Conservation (phyloP, 140 eudicot species). For the Ambrosia hybrid region DNA sequence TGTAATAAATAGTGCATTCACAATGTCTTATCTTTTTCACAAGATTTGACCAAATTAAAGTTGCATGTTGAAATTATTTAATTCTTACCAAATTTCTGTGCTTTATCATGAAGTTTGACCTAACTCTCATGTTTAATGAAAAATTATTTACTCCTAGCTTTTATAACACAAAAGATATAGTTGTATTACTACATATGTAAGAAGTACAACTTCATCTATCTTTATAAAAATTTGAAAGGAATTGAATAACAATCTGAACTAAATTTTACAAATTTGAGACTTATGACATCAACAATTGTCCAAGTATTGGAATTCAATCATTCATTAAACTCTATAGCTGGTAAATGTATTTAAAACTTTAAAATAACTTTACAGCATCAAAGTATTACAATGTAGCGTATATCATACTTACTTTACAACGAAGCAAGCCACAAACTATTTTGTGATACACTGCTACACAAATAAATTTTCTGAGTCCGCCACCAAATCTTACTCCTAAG, state of each 20-base stretch:
- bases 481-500: too few relatives aligned
- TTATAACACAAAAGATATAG: neutral
- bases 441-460: too few relatives aligned
- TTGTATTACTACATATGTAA: neutral
- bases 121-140: neutral
- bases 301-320: neutral
- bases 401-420: neutral
- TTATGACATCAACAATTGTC: neutral
- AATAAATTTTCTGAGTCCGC: too few relatives aligned
- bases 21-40: neutral
- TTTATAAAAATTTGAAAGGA: neutral
- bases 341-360: neutral
- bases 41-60: slow-evolving; percentile 10
- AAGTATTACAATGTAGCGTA: neutral
- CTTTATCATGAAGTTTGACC: neutral
- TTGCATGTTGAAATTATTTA: neutral
- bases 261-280: neutral
- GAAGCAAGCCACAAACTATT: too few relatives aligned
- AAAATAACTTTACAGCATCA: neutral
- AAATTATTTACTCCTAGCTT: neutral
- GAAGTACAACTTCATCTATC: neutral
- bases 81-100: neutral
- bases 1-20: neutral
- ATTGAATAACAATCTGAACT: neutral
- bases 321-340: neutral